These are phyloP conservation scores for Iodosphaeria phyllophila DNA, from an alignment of 2,329 filamentous ascomycete species.

Conservation along the genomic window DNA sequence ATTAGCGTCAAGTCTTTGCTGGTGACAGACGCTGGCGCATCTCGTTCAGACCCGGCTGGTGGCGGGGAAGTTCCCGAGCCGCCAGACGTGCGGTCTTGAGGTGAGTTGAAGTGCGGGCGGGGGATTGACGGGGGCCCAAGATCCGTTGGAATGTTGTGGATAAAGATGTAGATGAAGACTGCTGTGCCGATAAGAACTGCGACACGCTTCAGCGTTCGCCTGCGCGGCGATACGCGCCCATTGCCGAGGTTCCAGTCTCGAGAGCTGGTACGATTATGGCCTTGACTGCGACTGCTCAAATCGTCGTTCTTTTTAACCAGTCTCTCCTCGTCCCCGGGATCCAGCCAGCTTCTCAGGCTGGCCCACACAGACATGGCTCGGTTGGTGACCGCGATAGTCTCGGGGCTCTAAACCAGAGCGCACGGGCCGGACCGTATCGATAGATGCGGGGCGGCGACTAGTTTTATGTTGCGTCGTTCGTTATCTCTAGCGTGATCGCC, in stretches of 20 bases:
- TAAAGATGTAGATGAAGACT: conserved; percentile 40
- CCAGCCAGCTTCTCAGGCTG: conserved; percentile 27
- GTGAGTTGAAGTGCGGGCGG: conserved; percentile 12
- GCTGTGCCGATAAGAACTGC: conserved; percentile 25
- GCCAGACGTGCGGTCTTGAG: neutral
- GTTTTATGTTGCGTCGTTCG: too few species aligned
- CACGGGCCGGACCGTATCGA: too few species aligned
- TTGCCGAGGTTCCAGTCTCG: too few species aligned
- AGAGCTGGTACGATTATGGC: too few species aligned
- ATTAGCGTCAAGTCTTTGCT: conserved; percentile 2
- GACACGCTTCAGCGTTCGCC: conserved; percentile 33
- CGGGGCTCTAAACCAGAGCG: too few species aligned
- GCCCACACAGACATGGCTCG: conserved; percentile 11
- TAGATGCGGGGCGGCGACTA: too few species aligned
- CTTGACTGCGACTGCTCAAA: too few species aligned
- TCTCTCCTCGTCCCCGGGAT: conserved; percentile 32
- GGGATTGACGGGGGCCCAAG: conserved; percentile 18
- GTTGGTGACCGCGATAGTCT: too few species aligned
- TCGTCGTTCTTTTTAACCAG: conserved; percentile 45
- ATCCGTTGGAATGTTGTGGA: conserved; percentile 39
- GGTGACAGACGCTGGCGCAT: neutral
- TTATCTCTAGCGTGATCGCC: too few species aligned
- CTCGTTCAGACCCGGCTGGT: neutral
- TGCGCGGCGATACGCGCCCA: conserved; percentile 28
- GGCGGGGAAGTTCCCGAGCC: neutral